These are phyloP conservation scores for Ceratocystis diversiconidia DNA, from an alignment of 2,329 filamentous ascomycete genomes.

Conservation along the genomic window DNA sequence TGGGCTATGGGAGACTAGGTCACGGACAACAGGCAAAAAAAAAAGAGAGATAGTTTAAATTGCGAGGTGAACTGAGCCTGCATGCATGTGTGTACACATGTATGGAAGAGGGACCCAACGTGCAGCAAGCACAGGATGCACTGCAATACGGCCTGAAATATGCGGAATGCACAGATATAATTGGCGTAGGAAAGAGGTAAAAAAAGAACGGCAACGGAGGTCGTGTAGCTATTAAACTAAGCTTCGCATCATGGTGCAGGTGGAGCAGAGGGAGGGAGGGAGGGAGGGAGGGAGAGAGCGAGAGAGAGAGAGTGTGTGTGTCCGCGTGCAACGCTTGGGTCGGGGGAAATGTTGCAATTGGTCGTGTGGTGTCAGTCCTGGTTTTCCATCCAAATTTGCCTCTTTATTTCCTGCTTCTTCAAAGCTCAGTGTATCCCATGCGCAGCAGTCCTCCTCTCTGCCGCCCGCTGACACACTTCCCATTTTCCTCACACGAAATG, in stretches of 20 bases:
- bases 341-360: no score
- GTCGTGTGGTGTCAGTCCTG: no score
- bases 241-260: neutral
- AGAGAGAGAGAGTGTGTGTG: no score
- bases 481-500: no score
- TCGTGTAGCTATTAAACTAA: neutral
- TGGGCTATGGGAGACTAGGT: no score
- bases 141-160: constrained; percentile 3
- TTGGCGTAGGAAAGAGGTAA: neutral
- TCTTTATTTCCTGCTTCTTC: no score
- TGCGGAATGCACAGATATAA: constrained; percentile 1
- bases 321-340: no score
- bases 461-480: no score
- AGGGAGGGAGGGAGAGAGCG: neutral
- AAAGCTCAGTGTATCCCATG: no score
- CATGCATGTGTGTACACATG: neutral
- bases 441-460: no score
- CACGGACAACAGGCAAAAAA: neutral
- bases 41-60: neutral
- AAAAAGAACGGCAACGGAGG: neutral
- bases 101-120: neutral
- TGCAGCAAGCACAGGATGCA: neutral
- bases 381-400: no score
- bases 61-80: neutral
- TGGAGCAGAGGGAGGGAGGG: neutral